A percentile compares a stretch with the other conserved stretches of the same genome.
phyloP scores from a whole-genome alignment of 495 filamentous ascomycete species.

The Pyronema omphalodes region DNA sequence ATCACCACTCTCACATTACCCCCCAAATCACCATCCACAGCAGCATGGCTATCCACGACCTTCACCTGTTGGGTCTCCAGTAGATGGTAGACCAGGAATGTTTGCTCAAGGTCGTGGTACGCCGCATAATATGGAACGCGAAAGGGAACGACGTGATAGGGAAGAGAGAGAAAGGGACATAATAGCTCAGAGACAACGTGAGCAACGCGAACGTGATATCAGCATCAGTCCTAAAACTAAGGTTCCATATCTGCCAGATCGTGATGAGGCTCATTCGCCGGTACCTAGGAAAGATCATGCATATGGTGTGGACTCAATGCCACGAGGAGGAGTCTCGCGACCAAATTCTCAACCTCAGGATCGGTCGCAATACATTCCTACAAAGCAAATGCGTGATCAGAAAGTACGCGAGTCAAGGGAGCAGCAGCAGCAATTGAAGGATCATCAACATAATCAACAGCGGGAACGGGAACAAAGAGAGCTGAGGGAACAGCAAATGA shows the following conservation, averaged over 20 bases:
- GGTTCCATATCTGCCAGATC: slow-evolving; percentile 32
- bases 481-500: background rate
- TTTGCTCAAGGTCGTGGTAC: background rate
- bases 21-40: slow-evolving; percentile 7
- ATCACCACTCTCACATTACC: slow-evolving; percentile 8
- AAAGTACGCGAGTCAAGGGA: background rate
- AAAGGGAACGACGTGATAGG: slow-evolving; percentile 25
- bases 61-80: slow-evolving; percentile 17
- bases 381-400: background rate
- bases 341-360: slow-evolving; percentile 23
- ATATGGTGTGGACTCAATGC: slow-evolving; percentile 7
- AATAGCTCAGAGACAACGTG: slow-evolving; percentile 32
- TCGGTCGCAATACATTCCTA: background rate
- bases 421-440: slow-evolving; percentile 8
- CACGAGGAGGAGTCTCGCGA: slow-evolving; percentile 6
- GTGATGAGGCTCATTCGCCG: slow-evolving; percentile 1
- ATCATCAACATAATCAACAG: slow-evolving; percentile 3
- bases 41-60: slow-evolving; percentile 14
- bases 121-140: slow-evolving; percentile 10
- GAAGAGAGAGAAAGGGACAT: slow-evolving; percentile 12
- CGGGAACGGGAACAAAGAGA: no score
- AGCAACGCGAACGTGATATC: slow-evolving; percentile 40
- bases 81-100: slow-evolving; percentile 6
- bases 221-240: slow-evolving; percentile 49
- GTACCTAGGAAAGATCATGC: slow-evolving; percentile 24